These are phyloP conservation scores for Saccharomycopsis selenospora DNA, from an alignment of 805 yeast genomes.

Conservation along the genomic window DNA sequence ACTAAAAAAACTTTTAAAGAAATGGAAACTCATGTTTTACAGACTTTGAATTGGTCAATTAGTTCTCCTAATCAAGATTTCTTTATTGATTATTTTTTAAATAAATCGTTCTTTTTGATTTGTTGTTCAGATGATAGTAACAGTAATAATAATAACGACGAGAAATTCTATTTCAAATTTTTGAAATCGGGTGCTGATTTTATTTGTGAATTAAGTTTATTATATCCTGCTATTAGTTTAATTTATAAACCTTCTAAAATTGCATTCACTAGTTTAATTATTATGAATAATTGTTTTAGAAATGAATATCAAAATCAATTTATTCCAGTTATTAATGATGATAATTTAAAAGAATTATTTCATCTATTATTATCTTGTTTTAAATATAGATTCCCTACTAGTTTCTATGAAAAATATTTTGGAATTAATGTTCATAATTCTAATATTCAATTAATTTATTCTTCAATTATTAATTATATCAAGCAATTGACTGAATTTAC, in stretches of 20 bases:
- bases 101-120: constrained; percentile 6
- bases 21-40: constrained; percentile 39
- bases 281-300: constrained; percentile 16
- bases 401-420: constrained; percentile 14
- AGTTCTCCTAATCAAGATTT: constrained; percentile 13
- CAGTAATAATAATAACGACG: background rate
- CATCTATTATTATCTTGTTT: constrained; percentile 6
- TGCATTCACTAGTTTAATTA: constrained; percentile 8
- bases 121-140: constrained; percentile 1
- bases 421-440: background rate
- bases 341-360: constrained; percentile 6
- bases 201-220: constrained; percentile 13
- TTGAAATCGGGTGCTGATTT: constrained; percentile 16
- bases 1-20: constrained; percentile 36
- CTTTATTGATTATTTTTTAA: constrained; percentile 18
- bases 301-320: constrained; percentile 6
- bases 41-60: constrained; percentile 35
- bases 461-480: constrained; percentile 5
- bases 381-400: constrained; percentile 6
- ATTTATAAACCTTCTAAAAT: constrained; percentile 14
- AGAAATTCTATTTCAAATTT: constrained; percentile 10
- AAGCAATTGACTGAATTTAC: background rate
- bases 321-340: background rate
- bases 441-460: constrained; percentile 6
- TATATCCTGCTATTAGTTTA: constrained; percentile 13